Conservation (phyloP, 805 yeast species). For the Starmerella floricola region DNA sequence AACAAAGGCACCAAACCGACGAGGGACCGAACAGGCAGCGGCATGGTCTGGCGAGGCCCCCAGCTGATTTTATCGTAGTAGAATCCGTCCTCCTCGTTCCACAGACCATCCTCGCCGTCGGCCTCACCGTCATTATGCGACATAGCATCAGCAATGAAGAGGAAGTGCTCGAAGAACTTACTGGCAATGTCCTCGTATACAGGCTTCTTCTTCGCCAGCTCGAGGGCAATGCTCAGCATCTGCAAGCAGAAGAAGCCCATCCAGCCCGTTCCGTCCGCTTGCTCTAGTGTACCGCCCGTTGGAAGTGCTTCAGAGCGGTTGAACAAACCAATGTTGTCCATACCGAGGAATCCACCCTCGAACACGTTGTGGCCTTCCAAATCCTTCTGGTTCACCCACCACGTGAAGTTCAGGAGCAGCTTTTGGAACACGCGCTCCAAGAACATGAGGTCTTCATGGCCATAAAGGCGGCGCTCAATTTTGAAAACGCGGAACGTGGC, state of each 20-base stretch:
- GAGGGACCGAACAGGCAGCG: slow-evolving; percentile 73
- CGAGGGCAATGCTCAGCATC: slow-evolving; percentile 86
- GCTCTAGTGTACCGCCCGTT: slow-evolving; percentile 80
- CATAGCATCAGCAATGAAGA: slow-evolving; percentile 89
- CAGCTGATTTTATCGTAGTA: slow-evolving; percentile 83
- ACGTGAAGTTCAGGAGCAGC: slow-evolving; percentile 74
- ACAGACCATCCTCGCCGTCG: slow-evolving; percentile 41
- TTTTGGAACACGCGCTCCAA: slow-evolving; percentile 90
- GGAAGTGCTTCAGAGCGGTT: slow-evolving; percentile 89
- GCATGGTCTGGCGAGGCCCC: slow-evolving; percentile 53
- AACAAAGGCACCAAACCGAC: slow-evolving; percentile 87
- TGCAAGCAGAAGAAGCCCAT: slow-evolving; percentile 86
- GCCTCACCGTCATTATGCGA: slow-evolving; percentile 45
- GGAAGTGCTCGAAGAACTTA: slow-evolving; percentile 84
- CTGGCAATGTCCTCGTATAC: slow-evolving; percentile 90
- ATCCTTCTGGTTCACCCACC: slow-evolving; percentile 97
- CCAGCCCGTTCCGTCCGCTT: slow-evolving; percentile 96
- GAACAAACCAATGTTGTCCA: slow-evolving; percentile 86
- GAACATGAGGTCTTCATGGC: slow-evolving; percentile 67
- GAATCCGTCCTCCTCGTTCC: slow-evolving; percentile 84
- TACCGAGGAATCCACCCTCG: slow-evolving; percentile 87
- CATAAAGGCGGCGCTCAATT: slow-evolving; percentile 73
- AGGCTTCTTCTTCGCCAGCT: slow-evolving; percentile 70
- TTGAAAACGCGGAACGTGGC: slow-evolving; percentile 78
- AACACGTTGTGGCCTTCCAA: slow-evolving; percentile 75